A percentile compares a stretch with the other conserved stretches of the same genome.
phyloP scores from a whole-genome alignment of 2,329 filamentous ascomycete genomes.

The Orbilia ellipsospora region DNA sequence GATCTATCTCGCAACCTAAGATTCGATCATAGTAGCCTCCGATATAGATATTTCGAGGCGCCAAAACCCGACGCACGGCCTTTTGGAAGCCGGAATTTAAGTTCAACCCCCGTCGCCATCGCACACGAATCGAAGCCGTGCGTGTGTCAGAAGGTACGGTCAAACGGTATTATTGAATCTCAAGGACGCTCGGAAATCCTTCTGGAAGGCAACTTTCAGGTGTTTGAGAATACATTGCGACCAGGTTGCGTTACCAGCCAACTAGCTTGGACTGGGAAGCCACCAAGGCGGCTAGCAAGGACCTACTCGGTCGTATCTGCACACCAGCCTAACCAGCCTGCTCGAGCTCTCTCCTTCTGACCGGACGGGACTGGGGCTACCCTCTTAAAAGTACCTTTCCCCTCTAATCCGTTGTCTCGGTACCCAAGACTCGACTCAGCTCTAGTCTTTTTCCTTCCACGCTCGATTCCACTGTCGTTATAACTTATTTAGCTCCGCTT shows the following conservation, averaged over 20 bases:
- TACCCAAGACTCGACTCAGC: constrained; percentile 40
- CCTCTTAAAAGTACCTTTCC: constrained; percentile 53
- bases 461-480: constrained; percentile 25
- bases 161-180: constrained; percentile 37
- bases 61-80: constrained; percentile 34
- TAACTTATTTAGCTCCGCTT: constrained; percentile 37
- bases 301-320: constrained; percentile 50
- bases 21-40: constrained; percentile 19
- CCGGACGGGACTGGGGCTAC: constrained; percentile 33
- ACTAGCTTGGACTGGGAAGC: constrained; percentile 55
- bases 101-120: constrained; percentile 23
- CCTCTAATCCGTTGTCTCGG: constrained; percentile 52
- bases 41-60: constrained; percentile 13
- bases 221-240: constrained; percentile 55
- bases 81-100: constrained; percentile 17
- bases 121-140: constrained; percentile 31
- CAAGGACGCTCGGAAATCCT: constrained; percentile 49
- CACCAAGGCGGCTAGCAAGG: constrained; percentile 55
- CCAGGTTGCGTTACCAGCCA: constrained; percentile 54
- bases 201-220: constrained; percentile 56
- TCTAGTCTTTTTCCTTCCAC: constrained; percentile 32
- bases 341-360: constrained; percentile 55
- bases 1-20: constrained; percentile 18
- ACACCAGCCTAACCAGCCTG: constrained; percentile 54
- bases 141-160: constrained; percentile 33